Evolutionary conservation across 2,329 filamentous ascomycete genomes (phyloP).

Genomic region (Trichothecium roseum): DNA sequence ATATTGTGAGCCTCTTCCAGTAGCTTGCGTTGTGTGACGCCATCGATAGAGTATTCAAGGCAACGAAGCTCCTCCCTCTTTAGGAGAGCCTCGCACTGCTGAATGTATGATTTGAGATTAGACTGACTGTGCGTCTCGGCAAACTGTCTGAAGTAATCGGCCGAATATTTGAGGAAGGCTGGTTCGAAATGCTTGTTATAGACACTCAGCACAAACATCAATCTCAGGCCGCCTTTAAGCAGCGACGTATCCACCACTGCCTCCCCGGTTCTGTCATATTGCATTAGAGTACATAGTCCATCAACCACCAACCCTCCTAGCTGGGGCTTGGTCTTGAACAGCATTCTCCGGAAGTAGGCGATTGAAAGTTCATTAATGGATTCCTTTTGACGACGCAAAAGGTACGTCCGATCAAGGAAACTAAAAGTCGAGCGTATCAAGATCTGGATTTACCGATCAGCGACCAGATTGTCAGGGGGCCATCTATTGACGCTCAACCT

Average conservation of each 20-base stretch:
- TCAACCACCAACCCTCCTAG: conserved; percentile 25
- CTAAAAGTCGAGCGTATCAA: conserved; percentile 83
- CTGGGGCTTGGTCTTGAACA: conserved; percentile 26
- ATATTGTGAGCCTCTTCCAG: conserved; percentile 63
- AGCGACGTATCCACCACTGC: conserved; percentile 49
- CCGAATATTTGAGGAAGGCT: conserved; percentile 56
- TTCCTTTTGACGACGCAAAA: conserved; percentile 59
- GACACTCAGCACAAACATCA: conserved; percentile 76
- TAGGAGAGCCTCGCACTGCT: conserved; percentile 58
- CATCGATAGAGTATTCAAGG: conserved; percentile 71
- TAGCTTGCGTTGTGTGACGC: conserved; percentile 68
- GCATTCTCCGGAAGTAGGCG: conserved; percentile 57
- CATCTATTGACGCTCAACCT: conserved; percentile 18
- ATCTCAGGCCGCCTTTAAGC: conserved; percentile 66
- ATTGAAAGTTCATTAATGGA: conserved; percentile 78
- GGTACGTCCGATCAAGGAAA: conserved; percentile 83
- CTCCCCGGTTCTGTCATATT: conserved; percentile 54
- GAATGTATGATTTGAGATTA: conserved; percentile 66
- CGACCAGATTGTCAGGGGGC: conserved; percentile 3
- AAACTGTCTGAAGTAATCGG: conserved; percentile 58
- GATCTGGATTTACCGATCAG: conserved; percentile 32
- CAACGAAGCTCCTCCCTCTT: conserved; percentile 64
- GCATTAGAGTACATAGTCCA: conserved; percentile 65
- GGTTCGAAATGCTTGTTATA: conserved; percentile 77
- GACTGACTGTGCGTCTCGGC: conserved; percentile 53